Conservation (phyloP, 2,329 filamentous ascomycete species). For the Xylariaceae sp. region DNA sequence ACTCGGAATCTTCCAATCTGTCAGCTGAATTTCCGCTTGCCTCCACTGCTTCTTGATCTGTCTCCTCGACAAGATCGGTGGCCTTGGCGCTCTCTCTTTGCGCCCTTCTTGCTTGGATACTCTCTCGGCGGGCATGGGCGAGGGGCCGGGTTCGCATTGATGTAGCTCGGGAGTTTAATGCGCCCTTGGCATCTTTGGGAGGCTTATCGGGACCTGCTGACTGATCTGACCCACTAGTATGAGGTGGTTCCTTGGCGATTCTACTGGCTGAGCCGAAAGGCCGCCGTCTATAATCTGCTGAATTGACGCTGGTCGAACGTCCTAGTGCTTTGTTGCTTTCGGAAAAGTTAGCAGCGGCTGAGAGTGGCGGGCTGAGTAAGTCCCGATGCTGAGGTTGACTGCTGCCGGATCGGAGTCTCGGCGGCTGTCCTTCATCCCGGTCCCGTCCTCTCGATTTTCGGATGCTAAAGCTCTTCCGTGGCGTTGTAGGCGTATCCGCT, state of each 20-base stretch:
- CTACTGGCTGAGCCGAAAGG: conserved; percentile 43
- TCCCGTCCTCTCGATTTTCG: conserved; percentile 52
- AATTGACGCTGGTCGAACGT: conserved; percentile 87
- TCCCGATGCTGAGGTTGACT: conserved; percentile 72
- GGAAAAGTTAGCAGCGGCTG: conserved; percentile 52
- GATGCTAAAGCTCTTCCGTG: conserved; percentile 87
- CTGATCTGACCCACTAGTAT: conserved; percentile 75
- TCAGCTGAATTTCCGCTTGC: conserved; percentile 59
- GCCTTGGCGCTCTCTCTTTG: conserved; percentile 68
- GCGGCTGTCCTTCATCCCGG: conserved; percentile 46
- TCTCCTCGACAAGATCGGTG: conserved; percentile 84
- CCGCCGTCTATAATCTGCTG: conserved; percentile 72
- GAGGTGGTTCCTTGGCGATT: conserved; percentile 60
- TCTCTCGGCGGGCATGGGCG: conserved; percentile 83
- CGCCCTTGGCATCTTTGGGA: conserved; percentile 48
- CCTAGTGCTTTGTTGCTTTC: conserved; percentile 67
- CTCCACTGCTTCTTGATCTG: conserved; percentile 70
- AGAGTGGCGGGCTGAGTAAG: conserved; percentile 68
- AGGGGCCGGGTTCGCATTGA: conserved; percentile 79
- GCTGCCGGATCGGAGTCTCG: conserved; percentile 51
- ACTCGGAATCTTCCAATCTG: conserved; percentile 63
- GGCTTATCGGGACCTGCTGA: conserved; percentile 56
- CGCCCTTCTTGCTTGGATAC: conserved; percentile 80
- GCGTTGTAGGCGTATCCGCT: conserved; percentile 58
- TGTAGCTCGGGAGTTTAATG: conserved; percentile 53